Base-by-base conservation (phyloP, 2,329 filamentous ascomycete species). In the Paramyrothecium sp. region DNA sequence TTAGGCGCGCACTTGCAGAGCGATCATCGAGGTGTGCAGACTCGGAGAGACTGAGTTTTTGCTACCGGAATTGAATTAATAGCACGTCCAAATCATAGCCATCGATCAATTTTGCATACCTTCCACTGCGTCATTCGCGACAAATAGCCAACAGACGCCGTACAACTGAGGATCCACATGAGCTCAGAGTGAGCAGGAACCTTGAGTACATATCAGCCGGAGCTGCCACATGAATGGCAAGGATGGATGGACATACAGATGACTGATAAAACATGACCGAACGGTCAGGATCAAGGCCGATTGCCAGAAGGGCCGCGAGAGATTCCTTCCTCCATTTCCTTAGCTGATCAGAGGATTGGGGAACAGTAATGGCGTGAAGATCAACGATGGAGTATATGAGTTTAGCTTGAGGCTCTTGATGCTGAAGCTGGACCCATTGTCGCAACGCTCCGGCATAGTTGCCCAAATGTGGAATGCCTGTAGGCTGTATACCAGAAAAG, bases 101-200 rank as follows among this genome's bases (percentile, higher is more conserved):
- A n/a, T 49, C 22, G 2, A 16, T 19, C 30, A 12, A 10, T 23
- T 41, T 8, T 19, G 12, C 2, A 19, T 5, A 91, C 92, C 87
- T 99, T 99, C 93, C 95, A 99, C 74, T 98, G 95, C 26, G 95
- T 98, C 95, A 99, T 99, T n/a, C 95, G 83, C 11, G 89, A 89
- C n/a, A 99, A 78, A 74, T 97, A 96, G 44, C 95, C 95, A 73
- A 95, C 92, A 5, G 91, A 94, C 22, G 95, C 91, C 54, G 90
- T 90, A 63, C 93, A 97, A 69, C 91, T 94, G 60, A 99, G 77
- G 68, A 98, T 92, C 95, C 95, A 99, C 90, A 97, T 96, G 61
- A 99, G 81, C 73, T 98, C 93, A 3, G 90, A 79, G 75, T 98
- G 95, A 51, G 88, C 87, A 19, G 87, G 80, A 2, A 93, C 87